Conservation (phyloP, 176 grass and related monocot species). For the Melocanna baccifera region DNA sequence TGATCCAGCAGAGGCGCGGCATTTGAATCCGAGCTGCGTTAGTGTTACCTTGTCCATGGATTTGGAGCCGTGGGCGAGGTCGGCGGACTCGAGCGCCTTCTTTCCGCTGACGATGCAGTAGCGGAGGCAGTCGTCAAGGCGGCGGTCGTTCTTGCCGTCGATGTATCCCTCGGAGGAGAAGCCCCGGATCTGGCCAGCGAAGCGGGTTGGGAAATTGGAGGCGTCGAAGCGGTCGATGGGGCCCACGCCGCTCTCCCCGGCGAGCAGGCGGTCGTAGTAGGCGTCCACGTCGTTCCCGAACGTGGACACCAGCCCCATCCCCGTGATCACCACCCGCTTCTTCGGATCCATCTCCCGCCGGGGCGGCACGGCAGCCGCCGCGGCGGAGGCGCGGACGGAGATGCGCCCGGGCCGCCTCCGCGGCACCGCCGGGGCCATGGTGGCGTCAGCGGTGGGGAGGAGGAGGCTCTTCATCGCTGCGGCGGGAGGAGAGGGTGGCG, state of each 20-base stretch:
- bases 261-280: constrained; percentile 79
- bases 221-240: constrained; percentile 85
- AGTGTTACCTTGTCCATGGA: constrained; percentile 51
- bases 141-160: constrained; percentile 74
- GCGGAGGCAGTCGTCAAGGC: constrained; percentile 77
- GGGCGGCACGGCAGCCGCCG: constrained; percentile 13
- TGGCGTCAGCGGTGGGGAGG: constrained; percentile 36
- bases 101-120: constrained; percentile 95
- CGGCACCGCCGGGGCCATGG: background rate
- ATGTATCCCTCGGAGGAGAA: constrained; percentile 93
- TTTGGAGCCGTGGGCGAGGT: constrained; percentile 45
- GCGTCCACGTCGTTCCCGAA: constrained; percentile 84
- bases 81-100: constrained; percentile 71
- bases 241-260: constrained; percentile 77
- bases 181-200: constrained; percentile 80
- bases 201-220: constrained; percentile 79
- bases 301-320: constrained; percentile 82
- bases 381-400: constrained; percentile 32
- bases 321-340: constrained; percentile 91
- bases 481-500: background rate
- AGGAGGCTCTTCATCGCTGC: constrained; percentile 64
- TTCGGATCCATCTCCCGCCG: constrained; percentile 78
- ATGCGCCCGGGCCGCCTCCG: background rate
- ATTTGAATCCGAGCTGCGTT: background rate
- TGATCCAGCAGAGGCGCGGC: background rate